These are phyloP conservation scores for Magnusiomyces fungicola DNA, from an alignment of 1,139 yeast genomes.

Conservation along the genomic window DNA sequence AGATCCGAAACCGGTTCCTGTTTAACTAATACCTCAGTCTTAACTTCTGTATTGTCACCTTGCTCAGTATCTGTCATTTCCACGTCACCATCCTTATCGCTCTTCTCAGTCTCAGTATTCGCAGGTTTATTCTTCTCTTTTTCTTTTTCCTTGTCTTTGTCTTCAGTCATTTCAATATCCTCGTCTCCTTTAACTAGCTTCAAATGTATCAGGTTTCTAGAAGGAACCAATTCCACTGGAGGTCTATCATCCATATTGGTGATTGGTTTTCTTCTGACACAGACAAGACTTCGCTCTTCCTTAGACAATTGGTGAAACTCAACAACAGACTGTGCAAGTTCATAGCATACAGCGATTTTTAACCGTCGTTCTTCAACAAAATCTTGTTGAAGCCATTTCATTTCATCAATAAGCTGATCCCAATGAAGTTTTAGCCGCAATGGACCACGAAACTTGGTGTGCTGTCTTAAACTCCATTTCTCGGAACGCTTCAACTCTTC, in stretches of 20 bases:
- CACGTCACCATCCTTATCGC: not conserved
- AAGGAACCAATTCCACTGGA: not conserved
- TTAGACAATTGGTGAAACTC: slow-evolving; percentile 79
- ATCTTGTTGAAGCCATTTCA: slow-evolving; percentile 78
- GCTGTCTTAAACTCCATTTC: slow-evolving; percentile 90
- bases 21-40: not conserved
- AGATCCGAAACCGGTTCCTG: not conserved
- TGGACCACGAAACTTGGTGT: slow-evolving; percentile 65
- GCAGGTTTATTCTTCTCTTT: not conserved
- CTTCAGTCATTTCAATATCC: slow-evolving; percentile 3
- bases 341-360: slow-evolving; percentile 62
- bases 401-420: slow-evolving; percentile 72
- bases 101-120: not conserved
- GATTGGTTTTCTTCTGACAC: slow-evolving; percentile 45
- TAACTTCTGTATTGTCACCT: not conserved
- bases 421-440: slow-evolving; percentile 52
- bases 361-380: slow-evolving; percentile 63
- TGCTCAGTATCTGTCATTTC: not conserved
- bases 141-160: not conserved
- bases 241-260: slow-evolving; percentile 21
- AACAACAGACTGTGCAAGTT: slow-evolving; percentile 60
- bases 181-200: not conserved
- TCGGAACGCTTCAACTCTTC: slow-evolving; percentile 85
- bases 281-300: slow-evolving; percentile 39
- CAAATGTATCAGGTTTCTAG: not conserved